phyloP scores from a whole-genome alignment of 2,329 filamentous ascomycete genomes.

The Nakataea oryzae region DNA sequence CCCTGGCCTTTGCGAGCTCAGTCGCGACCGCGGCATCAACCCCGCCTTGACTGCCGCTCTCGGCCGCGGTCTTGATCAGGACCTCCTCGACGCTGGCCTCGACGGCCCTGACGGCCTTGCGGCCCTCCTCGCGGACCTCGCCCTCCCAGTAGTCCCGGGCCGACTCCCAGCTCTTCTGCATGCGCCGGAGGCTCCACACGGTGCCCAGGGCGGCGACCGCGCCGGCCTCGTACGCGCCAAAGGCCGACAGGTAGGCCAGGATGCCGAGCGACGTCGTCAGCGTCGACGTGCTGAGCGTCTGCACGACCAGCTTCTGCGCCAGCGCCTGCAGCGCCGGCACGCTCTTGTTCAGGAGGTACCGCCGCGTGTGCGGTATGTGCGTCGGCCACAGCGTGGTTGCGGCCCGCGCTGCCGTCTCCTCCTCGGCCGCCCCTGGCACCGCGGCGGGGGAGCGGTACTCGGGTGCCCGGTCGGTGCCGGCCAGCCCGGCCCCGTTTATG shows the following conservation, averaged over 20 bases:
- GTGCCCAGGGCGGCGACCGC: constrained; percentile 51
- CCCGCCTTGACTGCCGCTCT: constrained; percentile 5
- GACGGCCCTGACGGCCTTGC: constrained; percentile 47
- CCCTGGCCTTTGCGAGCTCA: constrained; percentile 26
- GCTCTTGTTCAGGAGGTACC: constrained; percentile 53
- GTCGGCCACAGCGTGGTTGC: constrained; percentile 53
- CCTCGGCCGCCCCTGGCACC: background rate
- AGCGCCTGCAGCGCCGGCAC: constrained; percentile 62
- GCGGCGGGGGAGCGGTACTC: background rate
- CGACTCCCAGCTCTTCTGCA: constrained; percentile 54
- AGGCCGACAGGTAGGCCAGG: constrained; percentile 45
- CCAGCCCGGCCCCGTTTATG: constrained; percentile 17
- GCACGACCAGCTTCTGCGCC: constrained; percentile 63
- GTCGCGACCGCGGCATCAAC: constrained; percentile 11
- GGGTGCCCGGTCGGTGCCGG: constrained; percentile 4
- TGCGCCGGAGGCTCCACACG: constrained; percentile 44
- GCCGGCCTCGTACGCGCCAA: constrained; percentile 50
- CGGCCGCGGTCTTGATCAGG: constrained; percentile 22
- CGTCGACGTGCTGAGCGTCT: constrained; percentile 63
- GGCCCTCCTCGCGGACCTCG: constrained; percentile 56
- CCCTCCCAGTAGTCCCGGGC: constrained; percentile 53
- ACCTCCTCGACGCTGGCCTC: constrained; percentile 41
- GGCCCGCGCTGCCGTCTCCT: no score
- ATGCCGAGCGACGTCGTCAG: constrained; percentile 44
- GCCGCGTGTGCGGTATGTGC: constrained; percentile 62